A percentile compares a stretch with the other conserved stretches of the same genome.
These are phyloP conservation scores for Geranium incanum DNA, from an alignment of 441 rosid species.

Conservation along the genomic window DNA sequence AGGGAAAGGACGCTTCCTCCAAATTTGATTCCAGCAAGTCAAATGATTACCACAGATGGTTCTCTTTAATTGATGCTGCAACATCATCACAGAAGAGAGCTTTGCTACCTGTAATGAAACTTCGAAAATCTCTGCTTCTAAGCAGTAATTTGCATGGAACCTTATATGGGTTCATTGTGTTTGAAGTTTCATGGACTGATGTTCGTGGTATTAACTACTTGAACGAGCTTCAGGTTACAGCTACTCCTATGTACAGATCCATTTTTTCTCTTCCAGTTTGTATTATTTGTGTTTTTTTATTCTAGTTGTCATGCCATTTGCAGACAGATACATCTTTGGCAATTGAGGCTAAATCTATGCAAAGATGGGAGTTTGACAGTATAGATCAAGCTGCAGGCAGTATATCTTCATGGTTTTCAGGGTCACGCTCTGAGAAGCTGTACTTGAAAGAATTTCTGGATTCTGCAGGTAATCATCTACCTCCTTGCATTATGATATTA, in stretches of 20 bases:
- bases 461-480: conserved; percentile 2
- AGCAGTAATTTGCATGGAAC: conserved; percentile 23
- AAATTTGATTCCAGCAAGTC: conserved; percentile 15
- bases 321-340: conserved; percentile 33
- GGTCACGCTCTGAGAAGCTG: conserved; percentile 23
- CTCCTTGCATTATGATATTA: neutral
- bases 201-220: conserved; percentile 32
- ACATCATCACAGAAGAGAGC: conserved; percentile 16
- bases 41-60: conserved; percentile 20
- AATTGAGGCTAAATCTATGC: conserved; percentile 25
- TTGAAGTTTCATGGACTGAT: conserved; percentile 32
- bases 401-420: conserved; percentile 29
- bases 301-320: neutral
- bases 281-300: neutral
- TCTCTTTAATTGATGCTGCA: conserved; percentile 16
- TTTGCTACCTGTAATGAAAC: conserved; percentile 21
- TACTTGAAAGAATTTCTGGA: conserved; percentile 19
- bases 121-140: conserved; percentile 14
- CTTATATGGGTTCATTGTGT: conserved; percentile 32
- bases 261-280: neutral
- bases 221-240: conserved; percentile 30
- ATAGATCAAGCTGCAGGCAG: conserved; percentile 26
- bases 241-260: neutral
- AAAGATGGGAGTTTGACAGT: conserved; percentile 33
- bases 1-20: conserved; percentile 16